Percentiles rank a stretch among this genome's conserved stretches.
Conservation (phyloP, 495 filamentous ascomycete species). For the Neohortaea acidophila region DNA sequence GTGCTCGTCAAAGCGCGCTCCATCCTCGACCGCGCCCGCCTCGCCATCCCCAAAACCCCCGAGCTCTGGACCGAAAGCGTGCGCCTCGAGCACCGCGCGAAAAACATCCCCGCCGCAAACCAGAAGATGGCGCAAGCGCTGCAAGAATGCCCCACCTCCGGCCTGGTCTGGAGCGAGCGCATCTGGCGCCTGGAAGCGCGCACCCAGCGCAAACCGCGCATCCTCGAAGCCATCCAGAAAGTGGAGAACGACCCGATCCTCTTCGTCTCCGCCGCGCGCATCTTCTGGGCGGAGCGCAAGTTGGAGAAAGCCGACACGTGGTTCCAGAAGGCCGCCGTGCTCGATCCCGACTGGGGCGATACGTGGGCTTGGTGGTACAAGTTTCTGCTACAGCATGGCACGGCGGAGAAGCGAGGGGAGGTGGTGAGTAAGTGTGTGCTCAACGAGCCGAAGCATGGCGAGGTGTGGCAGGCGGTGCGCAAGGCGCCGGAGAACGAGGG, state of each 20-base stretch:
- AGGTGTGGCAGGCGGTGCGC: slow-evolving; percentile 72
- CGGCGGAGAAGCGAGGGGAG: slow-evolving; percentile 73
- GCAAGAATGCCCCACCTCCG: slow-evolving; percentile 80
- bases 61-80: slow-evolving; percentile 86
- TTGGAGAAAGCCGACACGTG: slow-evolving; percentile 85
- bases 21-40: slow-evolving; percentile 76
- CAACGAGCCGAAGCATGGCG: slow-evolving; percentile 78
- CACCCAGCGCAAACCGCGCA: slow-evolving; percentile 77
- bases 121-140: slow-evolving; percentile 81
- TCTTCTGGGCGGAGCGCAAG: slow-evolving; percentile 65
- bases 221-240: slow-evolving; percentile 89
- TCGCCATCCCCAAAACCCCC: slow-evolving; percentile 68
- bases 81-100: slow-evolving; percentile 77
- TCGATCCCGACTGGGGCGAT: slow-evolving; percentile 76
- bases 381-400: slow-evolving; percentile 81
- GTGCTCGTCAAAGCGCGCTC: slow-evolving; percentile 80
- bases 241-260: slow-evolving; percentile 81
- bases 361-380: slow-evolving; percentile 98
- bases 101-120: slow-evolving; percentile 70
- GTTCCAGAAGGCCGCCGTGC: slow-evolving; percentile 87
- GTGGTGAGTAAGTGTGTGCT: slow-evolving; percentile 58
- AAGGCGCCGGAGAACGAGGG: slow-evolving; percentile 72
- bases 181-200: slow-evolving; percentile 88
- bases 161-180: slow-evolving; percentile 78
- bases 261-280: slow-evolving; percentile 60